Evolutionary conservation across 2,329 filamentous ascomycete species (phyloP).

Genomic region (Bipolaris gigantea): DNA sequence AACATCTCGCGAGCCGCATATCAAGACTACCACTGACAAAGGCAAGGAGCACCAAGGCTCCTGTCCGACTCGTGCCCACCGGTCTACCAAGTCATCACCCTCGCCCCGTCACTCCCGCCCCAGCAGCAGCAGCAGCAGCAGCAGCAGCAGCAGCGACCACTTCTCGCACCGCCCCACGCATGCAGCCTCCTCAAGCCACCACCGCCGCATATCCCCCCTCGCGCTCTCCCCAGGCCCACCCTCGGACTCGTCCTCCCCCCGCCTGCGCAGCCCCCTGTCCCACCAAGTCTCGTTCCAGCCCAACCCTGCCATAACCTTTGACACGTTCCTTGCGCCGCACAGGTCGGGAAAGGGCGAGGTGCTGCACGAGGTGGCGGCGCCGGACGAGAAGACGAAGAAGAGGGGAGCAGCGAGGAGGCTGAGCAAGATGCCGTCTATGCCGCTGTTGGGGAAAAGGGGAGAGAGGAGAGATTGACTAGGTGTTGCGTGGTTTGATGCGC

Average conservation of each 20-base stretch:
- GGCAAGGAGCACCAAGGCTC: conserved; percentile 1
- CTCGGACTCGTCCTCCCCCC: conserved; percentile 5
- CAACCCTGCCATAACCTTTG: conserved; percentile 28
- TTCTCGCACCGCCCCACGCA: conserved; percentile 1
- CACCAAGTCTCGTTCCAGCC: conserved; percentile 8
- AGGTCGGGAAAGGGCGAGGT: conserved; percentile 32
- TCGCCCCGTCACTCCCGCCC: conserved; percentile 1
- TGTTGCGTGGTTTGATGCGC: neutral
- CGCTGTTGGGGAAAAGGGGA: neutral
- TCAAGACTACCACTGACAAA: conserved; percentile 8
- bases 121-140: conserved; percentile 9
- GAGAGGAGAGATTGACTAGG: neutral
- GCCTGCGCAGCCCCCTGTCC: conserved; percentile 17
- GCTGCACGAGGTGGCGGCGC: conserved; percentile 9
- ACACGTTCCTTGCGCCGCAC: conserved; percentile 31
- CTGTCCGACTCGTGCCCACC: conserved; percentile 8
- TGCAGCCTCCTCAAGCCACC: neutral
- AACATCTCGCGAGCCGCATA: conserved; percentile 2
- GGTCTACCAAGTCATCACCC: conserved; percentile 3
- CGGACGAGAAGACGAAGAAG: conserved; percentile 15
- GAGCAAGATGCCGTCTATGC: conserved; percentile 6
- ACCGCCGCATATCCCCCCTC: neutral
- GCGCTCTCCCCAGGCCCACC: neutral
- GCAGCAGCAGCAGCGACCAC: conserved; percentile 14
- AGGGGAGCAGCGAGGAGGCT: neutral